Conservation (phyloP, 192 early-diverging fungal species). For the Mortierella antarctica region DNA sequence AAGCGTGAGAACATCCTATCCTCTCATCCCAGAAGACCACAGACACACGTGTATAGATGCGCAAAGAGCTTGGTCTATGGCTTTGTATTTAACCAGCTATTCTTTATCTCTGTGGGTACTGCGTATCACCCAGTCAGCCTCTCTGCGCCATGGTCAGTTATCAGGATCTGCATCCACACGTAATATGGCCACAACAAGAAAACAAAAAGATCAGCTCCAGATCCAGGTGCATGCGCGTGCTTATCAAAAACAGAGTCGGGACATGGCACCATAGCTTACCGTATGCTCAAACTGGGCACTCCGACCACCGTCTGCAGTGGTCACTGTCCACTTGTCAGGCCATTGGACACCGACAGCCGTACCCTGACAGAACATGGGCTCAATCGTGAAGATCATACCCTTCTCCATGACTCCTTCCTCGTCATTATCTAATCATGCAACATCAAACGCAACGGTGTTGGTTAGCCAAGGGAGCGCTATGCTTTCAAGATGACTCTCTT, state of each 20-base stretch:
- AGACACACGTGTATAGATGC: too few species aligned
- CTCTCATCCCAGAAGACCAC: too few species aligned
- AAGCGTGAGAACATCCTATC: too few species aligned
- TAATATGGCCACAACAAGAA: neutral
- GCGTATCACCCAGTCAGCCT: constrained; percentile 65
- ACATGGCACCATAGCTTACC: constrained; percentile 21
- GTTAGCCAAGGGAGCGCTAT: neutral
- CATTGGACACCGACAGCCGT: constrained; percentile 72
- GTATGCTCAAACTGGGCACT: constrained; percentile 92
- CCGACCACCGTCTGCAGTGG: constrained; percentile 81
- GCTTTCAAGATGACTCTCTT: neutral
- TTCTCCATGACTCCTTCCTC: constrained; percentile 75
- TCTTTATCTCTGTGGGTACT: neutral
- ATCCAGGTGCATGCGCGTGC: neutral
- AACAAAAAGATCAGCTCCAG: neutral
- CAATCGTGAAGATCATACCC: constrained; percentile 91
- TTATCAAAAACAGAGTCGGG: neutral
- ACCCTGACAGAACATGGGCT: constrained; percentile 89
- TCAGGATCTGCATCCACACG: constrained; percentile 55
- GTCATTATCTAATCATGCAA: constrained; percentile 62
- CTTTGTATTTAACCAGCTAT: neutral
- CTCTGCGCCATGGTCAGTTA: constrained; percentile 72
- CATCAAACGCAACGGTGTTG: neutral
- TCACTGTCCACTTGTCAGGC: constrained; percentile 91
- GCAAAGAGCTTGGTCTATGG: too few species aligned